Evolutionary conservation across 805 yeast species (phyloP).

Genomic region (Isabelozyma gotoi): DNA sequence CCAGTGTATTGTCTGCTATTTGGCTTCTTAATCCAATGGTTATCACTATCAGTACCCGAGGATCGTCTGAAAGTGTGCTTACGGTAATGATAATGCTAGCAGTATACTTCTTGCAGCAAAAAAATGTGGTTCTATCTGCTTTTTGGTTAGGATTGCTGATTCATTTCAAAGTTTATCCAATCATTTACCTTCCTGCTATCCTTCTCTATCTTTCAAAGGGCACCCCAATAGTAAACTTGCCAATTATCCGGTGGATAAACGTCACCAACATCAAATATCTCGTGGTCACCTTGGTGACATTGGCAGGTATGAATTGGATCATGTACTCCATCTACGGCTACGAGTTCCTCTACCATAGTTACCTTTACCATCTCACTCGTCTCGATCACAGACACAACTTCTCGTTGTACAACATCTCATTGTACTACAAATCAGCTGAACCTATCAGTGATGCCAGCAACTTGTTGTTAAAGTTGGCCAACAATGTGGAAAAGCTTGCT

Average conservation of each 20-base stretch:
- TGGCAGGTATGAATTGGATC: slow-evolving; percentile 45
- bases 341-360: slow-evolving; percentile 75
- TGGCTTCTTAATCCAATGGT: slow-evolving; percentile 98
- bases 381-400: slow-evolving; percentile 95
- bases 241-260: slow-evolving; percentile 42
- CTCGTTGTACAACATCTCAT: slow-evolving; percentile 75
- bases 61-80: slow-evolving; percentile 87
- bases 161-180: slow-evolving; percentile 90
- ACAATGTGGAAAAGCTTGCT: slow-evolving; percentile 53
- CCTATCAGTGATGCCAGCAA: neutral
- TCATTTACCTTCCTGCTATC: slow-evolving; percentile 80
- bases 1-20: slow-evolving; percentile 50
- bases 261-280: slow-evolving; percentile 23
- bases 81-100: slow-evolving; percentile 72
- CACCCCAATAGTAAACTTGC: slow-evolving; percentile 20
- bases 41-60: slow-evolving; percentile 86
- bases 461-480: neutral
- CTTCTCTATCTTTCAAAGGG: slow-evolving; percentile 41
- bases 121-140: slow-evolving; percentile 27
- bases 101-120: slow-evolving; percentile 46
- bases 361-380: slow-evolving; percentile 77
- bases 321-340: slow-evolving; percentile 75
- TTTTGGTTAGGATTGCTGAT: slow-evolving; percentile 71
- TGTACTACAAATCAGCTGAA: slow-evolving; percentile 59
- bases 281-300: slow-evolving; percentile 39